phyloP scores from a whole-genome alignment of 306 rosid species.

The Senna siamea region DNA sequence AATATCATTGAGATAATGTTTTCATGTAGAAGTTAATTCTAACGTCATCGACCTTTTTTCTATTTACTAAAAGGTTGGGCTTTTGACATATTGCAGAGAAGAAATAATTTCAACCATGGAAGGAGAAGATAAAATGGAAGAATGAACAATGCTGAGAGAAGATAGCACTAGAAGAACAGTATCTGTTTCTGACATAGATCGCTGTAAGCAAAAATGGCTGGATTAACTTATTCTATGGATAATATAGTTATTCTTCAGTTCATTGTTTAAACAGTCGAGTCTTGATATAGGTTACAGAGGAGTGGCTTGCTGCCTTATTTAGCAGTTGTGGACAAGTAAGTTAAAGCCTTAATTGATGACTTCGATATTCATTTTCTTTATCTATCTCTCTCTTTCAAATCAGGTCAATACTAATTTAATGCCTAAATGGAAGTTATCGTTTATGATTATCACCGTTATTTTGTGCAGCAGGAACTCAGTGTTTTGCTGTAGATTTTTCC shows the following conservation, averaged over 20 bases:
- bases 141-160: conserved; percentile 58
- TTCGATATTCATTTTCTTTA: background rate
- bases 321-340: conserved; percentile 78
- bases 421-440: conserved; percentile 2
- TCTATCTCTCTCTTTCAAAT: background rate
- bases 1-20: background rate
- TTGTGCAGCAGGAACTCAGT: background rate
- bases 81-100: conserved; percentile 55
- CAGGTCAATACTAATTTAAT: background rate
- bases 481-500: background rate
- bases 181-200: conserved; percentile 85
- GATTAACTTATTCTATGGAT: background rate
- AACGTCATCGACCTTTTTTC: background rate
- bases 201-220: conserved; percentile 47
- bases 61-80: conserved; percentile 19
- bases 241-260: background rate
- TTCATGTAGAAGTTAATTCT: conserved; percentile 4
- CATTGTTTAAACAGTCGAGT: conserved; percentile 27
- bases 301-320: conserved; percentile 82
- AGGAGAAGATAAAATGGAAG: conserved; percentile 68
- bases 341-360: conserved; percentile 7
- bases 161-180: conserved; percentile 70
- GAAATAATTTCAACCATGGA: conserved; percentile 59
- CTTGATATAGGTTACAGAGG: conserved; percentile 73
- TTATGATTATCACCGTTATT: background rate